Percentiles rank a stretch among this genome's conserved stretches.
These are phyloP conservation scores for Sugiyamaella japonica DNA, from an alignment of 1,139 yeast species.

Conservation along the genomic window DNA sequence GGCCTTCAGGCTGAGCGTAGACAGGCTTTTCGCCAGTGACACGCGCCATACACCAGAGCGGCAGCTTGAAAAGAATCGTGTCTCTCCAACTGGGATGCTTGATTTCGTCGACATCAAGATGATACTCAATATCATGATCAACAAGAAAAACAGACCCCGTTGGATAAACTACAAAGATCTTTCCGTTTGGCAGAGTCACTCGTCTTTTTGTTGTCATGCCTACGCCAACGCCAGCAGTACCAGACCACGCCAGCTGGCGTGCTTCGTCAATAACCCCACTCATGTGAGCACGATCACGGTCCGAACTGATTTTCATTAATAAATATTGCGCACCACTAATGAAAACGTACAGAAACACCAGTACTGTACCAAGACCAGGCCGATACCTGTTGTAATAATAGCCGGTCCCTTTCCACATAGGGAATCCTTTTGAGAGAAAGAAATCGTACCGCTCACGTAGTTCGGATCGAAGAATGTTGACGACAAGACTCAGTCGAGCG, in stretches of 20 bases:
- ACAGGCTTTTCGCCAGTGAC: conserved; percentile 25
- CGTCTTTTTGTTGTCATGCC: conserved; percentile 33
- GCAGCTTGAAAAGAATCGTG: conserved; percentile 51
- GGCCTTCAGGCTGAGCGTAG: conserved; percentile 9
- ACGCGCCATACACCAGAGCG: conserved; percentile 23
- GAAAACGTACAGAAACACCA: conserved; percentile 51
- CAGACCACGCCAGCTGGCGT: conserved; percentile 51
- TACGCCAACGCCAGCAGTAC: conserved; percentile 26
- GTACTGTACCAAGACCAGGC: conserved; percentile 56
- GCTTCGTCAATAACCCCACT: conserved; percentile 36
- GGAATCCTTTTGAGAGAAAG: conserved; percentile 82
- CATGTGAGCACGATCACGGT: conserved; percentile 63
- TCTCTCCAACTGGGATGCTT: conserved; percentile 54
- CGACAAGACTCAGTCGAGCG: conserved; percentile 72
- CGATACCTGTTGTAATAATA: conserved; percentile 44
- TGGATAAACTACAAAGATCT: conserved; percentile 61
- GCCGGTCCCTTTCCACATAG: conserved; percentile 59
- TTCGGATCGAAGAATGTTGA: conserved; percentile 65
- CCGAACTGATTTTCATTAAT: conserved; percentile 54
- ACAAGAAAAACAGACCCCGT: conserved; percentile 68
- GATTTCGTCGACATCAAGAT: conserved; percentile 42
- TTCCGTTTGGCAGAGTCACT: conserved; percentile 50
- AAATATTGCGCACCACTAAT: conserved; percentile 61
- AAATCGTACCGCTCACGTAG: conserved; percentile 76
- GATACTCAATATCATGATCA: conserved; percentile 51